phyloP scores from a whole-genome alignment of 768 basidiomycete genomes.

The Leccinum variicolor region DNA sequence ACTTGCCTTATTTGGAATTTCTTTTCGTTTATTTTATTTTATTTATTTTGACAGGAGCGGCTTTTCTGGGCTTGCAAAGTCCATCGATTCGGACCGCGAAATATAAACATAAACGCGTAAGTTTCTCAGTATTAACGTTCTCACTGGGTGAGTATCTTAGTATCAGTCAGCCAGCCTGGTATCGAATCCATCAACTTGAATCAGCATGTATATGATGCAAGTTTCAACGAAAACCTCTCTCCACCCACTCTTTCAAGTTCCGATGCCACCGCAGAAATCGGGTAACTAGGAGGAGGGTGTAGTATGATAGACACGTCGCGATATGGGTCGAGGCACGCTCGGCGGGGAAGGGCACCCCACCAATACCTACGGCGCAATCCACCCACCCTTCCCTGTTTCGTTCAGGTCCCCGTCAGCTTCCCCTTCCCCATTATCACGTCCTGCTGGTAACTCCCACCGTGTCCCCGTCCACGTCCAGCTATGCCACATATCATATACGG shows the following conservation, averaged over 20 bases:
- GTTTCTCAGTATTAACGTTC: too few relatives aligned
- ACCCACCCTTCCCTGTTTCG: neutral
- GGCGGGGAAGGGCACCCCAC: slow-evolving; percentile 9
- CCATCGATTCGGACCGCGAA: neutral
- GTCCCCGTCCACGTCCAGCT: neutral
- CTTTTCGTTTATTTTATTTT: neutral
- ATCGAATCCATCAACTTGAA: neutral
- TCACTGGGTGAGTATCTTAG: neutral
- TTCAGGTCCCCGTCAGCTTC: neutral
- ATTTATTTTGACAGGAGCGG: neutral
- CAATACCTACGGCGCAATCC: slow-evolving; percentile 1
- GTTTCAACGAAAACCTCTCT: neutral
- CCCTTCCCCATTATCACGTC: neutral
- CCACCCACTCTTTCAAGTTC: neutral
- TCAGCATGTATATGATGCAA: neutral
- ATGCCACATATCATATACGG: slow-evolving; percentile 13
- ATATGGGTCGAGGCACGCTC: neutral
- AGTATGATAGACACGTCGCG: neutral
- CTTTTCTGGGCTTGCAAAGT: too few relatives aligned
- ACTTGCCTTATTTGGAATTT: neutral
- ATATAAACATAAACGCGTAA: neutral
- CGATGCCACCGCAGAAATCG: slow-evolving; percentile 6
- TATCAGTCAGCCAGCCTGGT: neutral
- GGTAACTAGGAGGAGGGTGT: neutral
- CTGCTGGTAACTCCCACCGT: neutral